Percentiles rank a stretch among this genome's conserved stretches.
Conservation (phyloP, 1,139 yeast genomes). For the Blastobotrys proliferans region DNA sequence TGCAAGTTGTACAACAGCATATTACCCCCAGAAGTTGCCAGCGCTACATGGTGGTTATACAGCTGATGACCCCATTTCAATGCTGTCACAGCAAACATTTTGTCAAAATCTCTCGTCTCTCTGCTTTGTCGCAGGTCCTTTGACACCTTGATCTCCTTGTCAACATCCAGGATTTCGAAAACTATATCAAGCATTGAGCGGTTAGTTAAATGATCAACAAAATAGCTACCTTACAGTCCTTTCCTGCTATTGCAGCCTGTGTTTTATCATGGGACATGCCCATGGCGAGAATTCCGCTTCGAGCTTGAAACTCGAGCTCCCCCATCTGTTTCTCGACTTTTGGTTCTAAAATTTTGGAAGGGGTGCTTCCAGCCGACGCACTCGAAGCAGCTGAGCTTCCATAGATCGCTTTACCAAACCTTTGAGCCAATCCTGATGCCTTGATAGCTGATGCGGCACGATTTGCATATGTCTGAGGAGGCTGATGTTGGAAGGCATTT, state of each 20-base stretch:
- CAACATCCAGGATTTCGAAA: slow-evolving; percentile 30
- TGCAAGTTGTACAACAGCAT: slow-evolving; percentile 46
- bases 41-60: slow-evolving; percentile 26
- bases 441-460: slow-evolving; percentile 28
- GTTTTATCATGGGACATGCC: slow-evolving; percentile 28
- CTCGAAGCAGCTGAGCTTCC: slow-evolving; percentile 17
- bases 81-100: slow-evolving; percentile 33
- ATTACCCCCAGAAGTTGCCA: slow-evolving; percentile 31
- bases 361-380: slow-evolving; percentile 17
- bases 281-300: slow-evolving; percentile 31
- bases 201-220: not conserved
- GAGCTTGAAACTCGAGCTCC: slow-evolving; percentile 18
- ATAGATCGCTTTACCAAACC: slow-evolving; percentile 33
- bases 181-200: not conserved
- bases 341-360: not conserved
- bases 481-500: not conserved
- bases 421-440: slow-evolving; percentile 30
- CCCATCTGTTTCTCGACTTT: slow-evolving; percentile 5
- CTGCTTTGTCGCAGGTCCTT: slow-evolving; percentile 23
- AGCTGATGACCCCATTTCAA: slow-evolving; percentile 37
- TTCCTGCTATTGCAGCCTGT: slow-evolving; percentile 33
- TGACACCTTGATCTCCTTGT: slow-evolving; percentile 18
- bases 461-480: slow-evolving; percentile 21
- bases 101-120: slow-evolving; percentile 28
- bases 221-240: slow-evolving; percentile 21